Base-by-base conservation (phyloP, 73 alveolate species). In the Uronychia binucleata region DNA sequence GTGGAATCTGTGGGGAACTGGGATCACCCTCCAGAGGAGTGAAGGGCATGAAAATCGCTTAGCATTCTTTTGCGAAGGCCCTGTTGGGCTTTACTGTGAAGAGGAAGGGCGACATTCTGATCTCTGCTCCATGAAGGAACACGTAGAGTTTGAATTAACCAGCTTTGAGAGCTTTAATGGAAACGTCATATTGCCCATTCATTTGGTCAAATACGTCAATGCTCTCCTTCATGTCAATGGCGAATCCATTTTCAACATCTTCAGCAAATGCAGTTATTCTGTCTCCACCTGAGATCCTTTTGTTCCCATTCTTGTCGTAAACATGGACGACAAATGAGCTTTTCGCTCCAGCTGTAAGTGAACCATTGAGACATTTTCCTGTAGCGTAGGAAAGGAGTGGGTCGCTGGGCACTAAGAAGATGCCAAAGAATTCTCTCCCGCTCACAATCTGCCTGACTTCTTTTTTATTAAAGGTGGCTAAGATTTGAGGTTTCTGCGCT, bases 401-500 rank as follows among this genome's bases (percentile, higher is more conserved):
- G 59, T 82, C 83, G 19, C 82, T 82, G 13, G 89, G 82, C 1
- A 67, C 58, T 1, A 82, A 14, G 0, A 82, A 74, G 30, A 82
- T 82, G 0, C 74, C 83, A 74, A 82, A 82, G 89, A 82, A 82
- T 34, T 82, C 89, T 34, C 89, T 60, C 19, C 89, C 89, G 0
- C 77, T 29, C 0, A 83, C 28, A 33, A 82, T 82, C 25, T 82
- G 83, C 31, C 34, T 57, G 29, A 82, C 57, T 34, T 82, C 89
- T 74, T 82, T 82, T 26, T 82, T 82, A 34, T 82, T 27, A 74
- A 74, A 82, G 33, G 77, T 28, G 0, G 83, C 33, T 0, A 82
- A 19, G 8, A 30, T 8, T 74, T 30, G 27, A 13, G 89, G 89
- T 1, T 31, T 74, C 67, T 46, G 67, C 5, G 67, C n/a, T 19